Evolutionary conservation across 495 filamentous ascomycete genomes (phyloP).

Genomic region (Penicillium atrosanguineum): DNA sequence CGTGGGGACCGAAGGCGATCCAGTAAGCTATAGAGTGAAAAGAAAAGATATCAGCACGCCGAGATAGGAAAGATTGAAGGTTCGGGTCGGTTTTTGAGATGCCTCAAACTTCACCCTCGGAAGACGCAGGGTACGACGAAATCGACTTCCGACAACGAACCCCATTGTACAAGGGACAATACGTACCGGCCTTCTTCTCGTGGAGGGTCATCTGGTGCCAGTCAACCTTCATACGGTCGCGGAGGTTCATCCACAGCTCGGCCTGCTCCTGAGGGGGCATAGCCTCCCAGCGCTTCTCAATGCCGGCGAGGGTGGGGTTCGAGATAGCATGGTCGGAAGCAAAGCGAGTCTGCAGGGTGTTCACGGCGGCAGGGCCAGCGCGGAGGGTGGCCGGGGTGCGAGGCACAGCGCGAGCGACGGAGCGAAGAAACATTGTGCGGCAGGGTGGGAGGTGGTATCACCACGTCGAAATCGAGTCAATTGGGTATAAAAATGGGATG

Average conservation of each 20-base stretch:
- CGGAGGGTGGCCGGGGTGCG: slow-evolving; percentile 47
- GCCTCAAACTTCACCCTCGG: slow-evolving; percentile 17
- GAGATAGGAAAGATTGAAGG: slow-evolving; percentile 10
- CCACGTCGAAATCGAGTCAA: slow-evolving; percentile 35
- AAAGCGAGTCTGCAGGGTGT: slow-evolving; percentile 58
- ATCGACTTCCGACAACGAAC: neutral
- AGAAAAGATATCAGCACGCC: slow-evolving; percentile 17
- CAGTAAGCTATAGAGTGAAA: slow-evolving; percentile 73
- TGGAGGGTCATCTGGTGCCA: slow-evolving; percentile 92
- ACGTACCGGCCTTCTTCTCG: slow-evolving; percentile 99
- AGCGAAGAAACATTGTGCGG: slow-evolving; percentile 50
- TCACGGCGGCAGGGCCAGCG: slow-evolving; percentile 39
- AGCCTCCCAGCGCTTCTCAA: slow-evolving; percentile 98
- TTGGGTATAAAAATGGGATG: slow-evolving; percentile 18
- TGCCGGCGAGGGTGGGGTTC: slow-evolving; percentile 94
- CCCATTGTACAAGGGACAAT: neutral
- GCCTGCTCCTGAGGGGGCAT: slow-evolving; percentile 99
- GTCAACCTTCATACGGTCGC: slow-evolving; percentile 96
- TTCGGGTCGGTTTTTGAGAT: neutral
- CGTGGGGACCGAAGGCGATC: slow-evolving; percentile 96
- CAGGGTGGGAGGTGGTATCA: slow-evolving; percentile 31
- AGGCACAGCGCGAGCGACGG: slow-evolving; percentile 45
- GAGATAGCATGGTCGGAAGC: slow-evolving; percentile 85
- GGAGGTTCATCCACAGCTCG: slow-evolving; percentile 94
- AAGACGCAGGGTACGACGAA: slow-evolving; percentile 14